These are phyloP conservation scores for Drechslerella dactyloides DNA, from an alignment of 2,329 filamentous ascomycete genomes.

Conservation along the genomic window DNA sequence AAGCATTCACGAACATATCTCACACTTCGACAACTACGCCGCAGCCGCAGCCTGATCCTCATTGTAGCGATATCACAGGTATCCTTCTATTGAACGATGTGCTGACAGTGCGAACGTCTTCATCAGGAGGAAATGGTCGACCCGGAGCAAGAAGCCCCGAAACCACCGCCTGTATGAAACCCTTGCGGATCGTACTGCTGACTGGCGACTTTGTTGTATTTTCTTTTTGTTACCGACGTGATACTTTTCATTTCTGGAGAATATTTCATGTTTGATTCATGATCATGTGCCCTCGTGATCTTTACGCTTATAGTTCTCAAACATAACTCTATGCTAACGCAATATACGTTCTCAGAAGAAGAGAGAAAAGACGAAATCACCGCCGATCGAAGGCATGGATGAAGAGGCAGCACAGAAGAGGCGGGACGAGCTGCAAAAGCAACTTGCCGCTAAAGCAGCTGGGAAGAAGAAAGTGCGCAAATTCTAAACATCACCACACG, in stretches of 20 bases:
- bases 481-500: constrained; percentile 43
- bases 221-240: neutral
- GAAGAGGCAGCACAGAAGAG: constrained; percentile 54
- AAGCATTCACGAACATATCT: neutral
- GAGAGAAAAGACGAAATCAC: constrained; percentile 45
- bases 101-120: constrained; percentile 26
- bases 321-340: constrained; percentile 17
- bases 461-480: constrained; percentile 53
- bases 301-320: neutral
- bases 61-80: neutral
- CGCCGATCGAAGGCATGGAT: constrained; percentile 52
- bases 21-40: constrained; percentile 4
- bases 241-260: constrained; percentile 2
- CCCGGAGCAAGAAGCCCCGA: constrained; percentile 36
- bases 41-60: neutral
- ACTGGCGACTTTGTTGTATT: constrained; percentile 4
- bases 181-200: constrained; percentile 6
- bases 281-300: neutral
- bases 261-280: neutral
- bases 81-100: neutral
- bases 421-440: constrained; percentile 53
- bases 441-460: constrained; percentile 54
- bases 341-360: constrained; percentile 21
- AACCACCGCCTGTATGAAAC: constrained; percentile 45
- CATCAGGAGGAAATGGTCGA: constrained; percentile 49